Conservation (phyloP, 2,329 filamentous ascomycete genomes). For the Fusarium udum region DNA sequence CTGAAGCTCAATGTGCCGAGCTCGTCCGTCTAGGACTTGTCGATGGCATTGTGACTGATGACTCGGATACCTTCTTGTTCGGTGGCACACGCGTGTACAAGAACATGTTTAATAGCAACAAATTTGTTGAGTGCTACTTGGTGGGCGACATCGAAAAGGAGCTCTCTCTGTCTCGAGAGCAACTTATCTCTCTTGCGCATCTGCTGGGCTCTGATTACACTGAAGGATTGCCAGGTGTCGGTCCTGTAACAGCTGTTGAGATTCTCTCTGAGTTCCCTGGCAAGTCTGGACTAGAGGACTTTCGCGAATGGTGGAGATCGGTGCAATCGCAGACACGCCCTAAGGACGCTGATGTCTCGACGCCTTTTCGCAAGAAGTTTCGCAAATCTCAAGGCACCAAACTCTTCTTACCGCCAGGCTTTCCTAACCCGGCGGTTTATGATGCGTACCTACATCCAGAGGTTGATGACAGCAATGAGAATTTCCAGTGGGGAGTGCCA, state of each 20-base stretch:
- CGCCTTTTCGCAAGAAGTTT: slow-evolving; percentile 85
- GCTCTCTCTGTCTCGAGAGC: slow-evolving; percentile 83
- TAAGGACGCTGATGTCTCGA: slow-evolving; percentile 67
- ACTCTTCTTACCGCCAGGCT: slow-evolving; percentile 82
- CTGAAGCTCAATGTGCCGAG: slow-evolving; percentile 96
- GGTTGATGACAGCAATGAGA: slow-evolving; percentile 80
- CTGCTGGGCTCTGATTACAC: slow-evolving; percentile 95
- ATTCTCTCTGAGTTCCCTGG: slow-evolving; percentile 89
- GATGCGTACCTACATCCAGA: slow-evolving; percentile 87
- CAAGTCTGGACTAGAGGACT: slow-evolving; percentile 70
- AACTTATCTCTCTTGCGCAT: slow-evolving; percentile 90
- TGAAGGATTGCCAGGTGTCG: slow-evolving; percentile 88
- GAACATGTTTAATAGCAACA: slow-evolving; percentile 99
- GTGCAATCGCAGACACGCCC: slow-evolving; percentile 75
- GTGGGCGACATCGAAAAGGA: slow-evolving; percentile 85
- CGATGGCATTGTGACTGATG: slow-evolving; percentile 97
- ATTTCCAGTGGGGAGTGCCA: slow-evolving; percentile 95
- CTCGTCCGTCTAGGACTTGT: slow-evolving; percentile 87
- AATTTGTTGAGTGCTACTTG: slow-evolving; percentile 97
- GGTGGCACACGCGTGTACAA: slow-evolving; percentile 97
- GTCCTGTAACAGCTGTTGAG: slow-evolving; percentile 93
- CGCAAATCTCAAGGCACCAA: slow-evolving; percentile 81
- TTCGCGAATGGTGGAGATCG: slow-evolving; percentile 86
- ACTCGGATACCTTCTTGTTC: slow-evolving; percentile 96
- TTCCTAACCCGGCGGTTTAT: slow-evolving; percentile 81